Conservation (phyloP, 2,329 filamentous ascomycete genomes). For the Bimuria novae-zelandiae region DNA sequence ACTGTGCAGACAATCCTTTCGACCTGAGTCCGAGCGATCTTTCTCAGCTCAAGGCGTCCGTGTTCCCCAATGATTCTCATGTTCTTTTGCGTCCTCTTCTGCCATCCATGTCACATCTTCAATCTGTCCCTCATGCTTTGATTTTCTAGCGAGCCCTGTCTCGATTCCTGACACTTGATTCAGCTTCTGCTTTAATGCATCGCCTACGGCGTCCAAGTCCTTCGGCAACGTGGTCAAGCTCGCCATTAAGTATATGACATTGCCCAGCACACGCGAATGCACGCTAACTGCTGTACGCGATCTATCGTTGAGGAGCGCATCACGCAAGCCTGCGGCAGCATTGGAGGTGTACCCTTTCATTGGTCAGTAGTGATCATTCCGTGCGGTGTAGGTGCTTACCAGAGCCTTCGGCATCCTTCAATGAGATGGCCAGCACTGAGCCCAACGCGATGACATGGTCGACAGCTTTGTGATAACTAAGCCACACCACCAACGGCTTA, state of each 20-base stretch:
- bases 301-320: constrained; percentile 50
- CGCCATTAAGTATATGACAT: constrained; percentile 66
- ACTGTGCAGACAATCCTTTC: no score
- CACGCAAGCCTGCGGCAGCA: constrained; percentile 58
- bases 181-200: constrained; percentile 25
- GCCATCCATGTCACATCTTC: background rate
- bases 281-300: constrained; percentile 50
- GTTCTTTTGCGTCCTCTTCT: background rate
- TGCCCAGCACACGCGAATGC: constrained; percentile 64
- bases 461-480: constrained; percentile 64
- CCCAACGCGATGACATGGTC: constrained; percentile 74
- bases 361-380: background rate
- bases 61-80: background rate
- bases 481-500: constrained; percentile 58
- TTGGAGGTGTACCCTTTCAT: constrained; percentile 60
- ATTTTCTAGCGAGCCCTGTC: background rate
- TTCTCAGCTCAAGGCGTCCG: background rate
- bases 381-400: constrained; percentile 38
- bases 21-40: background rate
- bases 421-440: constrained; percentile 70
- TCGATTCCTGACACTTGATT: background rate
- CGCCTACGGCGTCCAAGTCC: constrained; percentile 26
- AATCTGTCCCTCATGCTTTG: background rate
- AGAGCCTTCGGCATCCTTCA: constrained; percentile 55
- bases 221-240: constrained; percentile 44